Evolutionary conservation across 1,284 basidiomycete genomes (phyloP).

Genomic region (Salmacisia buchloeana): DNA sequence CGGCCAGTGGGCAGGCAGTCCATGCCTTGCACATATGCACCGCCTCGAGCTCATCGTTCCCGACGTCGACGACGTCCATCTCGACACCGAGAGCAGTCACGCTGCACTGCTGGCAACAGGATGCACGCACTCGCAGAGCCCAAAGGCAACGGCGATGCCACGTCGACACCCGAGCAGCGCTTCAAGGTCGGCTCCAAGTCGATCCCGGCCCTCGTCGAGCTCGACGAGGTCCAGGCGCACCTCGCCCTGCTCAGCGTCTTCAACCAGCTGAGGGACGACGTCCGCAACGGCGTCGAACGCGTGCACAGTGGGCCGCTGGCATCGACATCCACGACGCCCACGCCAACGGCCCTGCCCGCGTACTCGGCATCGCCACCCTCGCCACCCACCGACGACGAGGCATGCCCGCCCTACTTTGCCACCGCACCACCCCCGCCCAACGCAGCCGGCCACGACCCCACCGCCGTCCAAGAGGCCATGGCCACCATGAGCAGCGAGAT

Average conservation of each 20-base stretch:
- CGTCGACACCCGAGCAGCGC: slow-evolving; percentile 13
- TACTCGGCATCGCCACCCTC: background rate
- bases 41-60: too few relatives aligned
- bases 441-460: background rate
- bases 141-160: slow-evolving; percentile 9
- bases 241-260: slow-evolving; percentile 13
- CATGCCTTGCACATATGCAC: too few relatives aligned
- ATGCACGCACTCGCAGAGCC: too few relatives aligned
- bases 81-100: too few relatives aligned
- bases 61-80: too few relatives aligned
- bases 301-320: background rate
- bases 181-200: slow-evolving; percentile 18
- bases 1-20: too few relatives aligned
- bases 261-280: background rate
- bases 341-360: background rate
- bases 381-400: background rate
- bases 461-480: background rate
- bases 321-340: background rate
- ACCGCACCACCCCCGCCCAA: background rate
- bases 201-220: slow-evolving; percentile 9
- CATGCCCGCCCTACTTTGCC: background rate
- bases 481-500: background rate
- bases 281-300: slow-evolving; percentile 1
- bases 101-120: too few relatives aligned
- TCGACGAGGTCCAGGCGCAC: slow-evolving; percentile 7